Evolutionary conservation across 208 protist genomes (phyloP), one percentile per base, ranked within the genome.

Genomic region (Tritrichomonas foetus): DNA sequence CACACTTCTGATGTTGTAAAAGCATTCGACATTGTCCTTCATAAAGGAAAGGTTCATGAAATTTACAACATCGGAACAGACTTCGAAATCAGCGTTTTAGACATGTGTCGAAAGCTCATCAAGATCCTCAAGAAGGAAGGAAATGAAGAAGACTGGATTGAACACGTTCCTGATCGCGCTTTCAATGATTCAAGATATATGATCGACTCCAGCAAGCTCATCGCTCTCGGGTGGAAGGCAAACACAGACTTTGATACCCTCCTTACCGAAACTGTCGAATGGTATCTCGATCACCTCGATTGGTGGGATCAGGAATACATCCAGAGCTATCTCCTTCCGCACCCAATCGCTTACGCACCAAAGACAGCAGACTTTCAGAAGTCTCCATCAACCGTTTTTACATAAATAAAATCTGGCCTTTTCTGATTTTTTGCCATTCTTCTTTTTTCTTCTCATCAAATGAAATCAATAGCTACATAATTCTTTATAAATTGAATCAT

Each of bases 1-100:
- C 57, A 72, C 27, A 69, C 57, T 41, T 53, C 36, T n/a, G 89
- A 93, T 50, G 50, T 93, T 27, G 89, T 93, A 5, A 1, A 47
- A 3, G 89, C 89, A 47, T 93, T 72, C 33, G 89, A 93, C 72
- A 66, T 64, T 1, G 39, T 93, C 44, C 50, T 93, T 27, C 89
- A 72, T 33, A 66, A 72, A 14, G 89, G 89, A 33, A 69, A 72
- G 22, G 16, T 72, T 49, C 55, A 69, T 25, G 50, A 93, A 64
- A 93, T 93, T 44, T 93, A 93, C 27, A 93, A 93, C 55, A 93
- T 93, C 36, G 89, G 89, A 30, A 72, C 89, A 30, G 57, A 64
- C 0, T 72, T 50, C 33, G 89, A 93, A 69, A 72, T 72, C 27
- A 49, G n/a, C 36, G 47, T 72, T 44, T 14, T 57, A 39, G 89